These are phyloP conservation scores for Suhomyces chickasaworum DNA, from an alignment of 1,139 yeast genomes.

Conservation along the genomic window DNA sequence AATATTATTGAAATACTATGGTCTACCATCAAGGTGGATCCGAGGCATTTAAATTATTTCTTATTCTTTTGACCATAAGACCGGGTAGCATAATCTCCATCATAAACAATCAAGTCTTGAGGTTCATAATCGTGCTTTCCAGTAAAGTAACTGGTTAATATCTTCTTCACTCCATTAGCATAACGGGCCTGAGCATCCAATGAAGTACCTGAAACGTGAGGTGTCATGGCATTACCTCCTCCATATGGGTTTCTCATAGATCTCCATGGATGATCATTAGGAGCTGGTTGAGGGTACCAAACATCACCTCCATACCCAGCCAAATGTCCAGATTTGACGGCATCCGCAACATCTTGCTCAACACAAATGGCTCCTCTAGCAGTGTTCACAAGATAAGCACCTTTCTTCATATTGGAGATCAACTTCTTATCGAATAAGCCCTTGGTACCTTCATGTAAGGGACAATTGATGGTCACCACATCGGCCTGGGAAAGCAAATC, in stretches of 20 bases:
- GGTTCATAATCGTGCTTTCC: constrained; percentile 69
- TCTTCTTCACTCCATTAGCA: constrained; percentile 66
- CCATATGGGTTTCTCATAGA: constrained; percentile 63
- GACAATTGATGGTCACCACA: constrained; percentile 76
- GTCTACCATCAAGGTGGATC: background rate
- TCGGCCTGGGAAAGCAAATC: constrained; percentile 72
- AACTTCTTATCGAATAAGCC: constrained; percentile 70
- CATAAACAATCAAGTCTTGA: constrained; percentile 69
- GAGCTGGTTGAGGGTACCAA: constrained; percentile 83
- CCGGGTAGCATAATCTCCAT: constrained; percentile 74
- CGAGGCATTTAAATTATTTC: background rate
- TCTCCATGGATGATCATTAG: constrained; percentile 78
- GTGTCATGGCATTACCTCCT: constrained; percentile 84
- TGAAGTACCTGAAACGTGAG: constrained; percentile 79
- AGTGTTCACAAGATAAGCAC: constrained; percentile 78
- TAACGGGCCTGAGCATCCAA: constrained; percentile 80
- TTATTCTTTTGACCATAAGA: constrained; percentile 55
- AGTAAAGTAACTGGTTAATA: constrained; percentile 63
- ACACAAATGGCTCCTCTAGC: constrained; percentile 83
- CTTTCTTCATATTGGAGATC: constrained; percentile 72
- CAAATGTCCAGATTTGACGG: constrained; percentile 66
- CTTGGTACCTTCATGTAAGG: constrained; percentile 68
- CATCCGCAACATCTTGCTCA: constrained; percentile 75
- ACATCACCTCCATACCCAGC: constrained; percentile 87
- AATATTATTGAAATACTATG: too few species aligned